phyloP scores from a whole-genome alignment of 768 basidiomycete species.

The Tricholoma saponaceum region DNA sequence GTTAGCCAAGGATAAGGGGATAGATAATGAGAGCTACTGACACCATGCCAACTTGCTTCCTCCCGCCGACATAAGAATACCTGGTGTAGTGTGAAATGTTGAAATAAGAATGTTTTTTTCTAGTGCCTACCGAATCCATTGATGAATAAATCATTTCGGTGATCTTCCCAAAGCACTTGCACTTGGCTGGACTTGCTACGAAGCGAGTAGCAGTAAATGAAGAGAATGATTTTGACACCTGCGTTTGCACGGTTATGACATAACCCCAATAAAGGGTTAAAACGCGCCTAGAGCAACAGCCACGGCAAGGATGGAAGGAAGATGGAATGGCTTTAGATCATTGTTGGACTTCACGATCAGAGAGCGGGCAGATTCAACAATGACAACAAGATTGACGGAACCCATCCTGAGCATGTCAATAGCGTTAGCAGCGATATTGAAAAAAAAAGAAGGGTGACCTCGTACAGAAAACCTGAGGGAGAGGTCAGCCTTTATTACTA shows the following conservation, averaged over 20 bases:
- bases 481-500: not conserved
- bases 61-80: slow-evolving; percentile 78
- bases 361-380: slow-evolving; percentile 82
- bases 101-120: not conserved
- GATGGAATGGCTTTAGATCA: slow-evolving; percentile 61
- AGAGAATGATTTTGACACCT: slow-evolving; percentile 85
- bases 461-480: slow-evolving; percentile 45
- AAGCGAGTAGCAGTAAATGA: slow-evolving; percentile 81
- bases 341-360: slow-evolving; percentile 53
- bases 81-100: slow-evolving; percentile 29
- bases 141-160: slow-evolving; percentile 88
- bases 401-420: slow-evolving; percentile 61
- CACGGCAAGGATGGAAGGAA: slow-evolving; percentile 83
- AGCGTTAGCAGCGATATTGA: not conserved
- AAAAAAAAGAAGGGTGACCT: not conserved
- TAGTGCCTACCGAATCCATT: slow-evolving; percentile 63
- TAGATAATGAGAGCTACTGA: slow-evolving; percentile 33
- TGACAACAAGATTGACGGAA: slow-evolving; percentile 85
- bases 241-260: slow-evolving; percentile 1
- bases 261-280: slow-evolving; percentile 1
- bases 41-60: slow-evolving; percentile 83
- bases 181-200: slow-evolving; percentile 87
- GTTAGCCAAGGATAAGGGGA: slow-evolving; percentile 2
- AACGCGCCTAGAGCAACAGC: slow-evolving; percentile 68
- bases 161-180: slow-evolving; percentile 93